These are phyloP conservation scores for Tetraselmis striata DNA, from an alignment of 139 green algal species.

Conservation along the genomic window DNA sequence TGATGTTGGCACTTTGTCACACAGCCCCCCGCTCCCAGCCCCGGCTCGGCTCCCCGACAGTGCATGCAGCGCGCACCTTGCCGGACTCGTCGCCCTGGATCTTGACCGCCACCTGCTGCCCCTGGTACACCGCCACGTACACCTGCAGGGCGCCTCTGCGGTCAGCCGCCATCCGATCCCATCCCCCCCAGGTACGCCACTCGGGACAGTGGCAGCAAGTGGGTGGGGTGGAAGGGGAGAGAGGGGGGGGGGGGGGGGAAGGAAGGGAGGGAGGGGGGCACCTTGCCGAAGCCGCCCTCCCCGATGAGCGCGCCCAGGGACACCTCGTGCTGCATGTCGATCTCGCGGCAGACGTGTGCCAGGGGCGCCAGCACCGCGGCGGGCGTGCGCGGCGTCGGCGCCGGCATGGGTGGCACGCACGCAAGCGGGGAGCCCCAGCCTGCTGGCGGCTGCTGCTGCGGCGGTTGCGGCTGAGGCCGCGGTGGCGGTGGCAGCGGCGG, in stretches of 20 bases:
- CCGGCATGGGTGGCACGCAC: background rate
- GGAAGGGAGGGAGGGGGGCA: no score
- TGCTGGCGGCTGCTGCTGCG: background rate
- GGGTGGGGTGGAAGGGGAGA: no score
- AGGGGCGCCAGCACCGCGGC: no score
- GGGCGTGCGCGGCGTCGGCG: no score
- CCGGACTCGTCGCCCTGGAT: conserved; percentile 13
- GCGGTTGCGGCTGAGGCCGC: background rate
- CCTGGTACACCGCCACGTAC: conserved; percentile 44
- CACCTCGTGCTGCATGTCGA: conserved; percentile 21
- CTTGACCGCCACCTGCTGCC: conserved; percentile 48
- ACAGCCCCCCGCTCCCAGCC: no score
- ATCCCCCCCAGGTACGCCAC: no score
- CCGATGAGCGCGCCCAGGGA: conserved; percentile 45
- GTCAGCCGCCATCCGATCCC: no score
- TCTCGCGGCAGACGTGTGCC: background rate
- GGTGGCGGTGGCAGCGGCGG: background rate
- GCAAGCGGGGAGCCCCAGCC: background rate
- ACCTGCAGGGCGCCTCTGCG: no score
- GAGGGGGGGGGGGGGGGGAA: no score
- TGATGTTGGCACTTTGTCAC: no score
- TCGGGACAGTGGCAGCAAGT: no score
- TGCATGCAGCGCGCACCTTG: background rate
- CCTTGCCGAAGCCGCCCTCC: conserved; percentile 55
- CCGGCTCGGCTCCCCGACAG: no score